Conservation (phyloP, 805 yeast species). For the Ogataea trehalophila region DNA sequence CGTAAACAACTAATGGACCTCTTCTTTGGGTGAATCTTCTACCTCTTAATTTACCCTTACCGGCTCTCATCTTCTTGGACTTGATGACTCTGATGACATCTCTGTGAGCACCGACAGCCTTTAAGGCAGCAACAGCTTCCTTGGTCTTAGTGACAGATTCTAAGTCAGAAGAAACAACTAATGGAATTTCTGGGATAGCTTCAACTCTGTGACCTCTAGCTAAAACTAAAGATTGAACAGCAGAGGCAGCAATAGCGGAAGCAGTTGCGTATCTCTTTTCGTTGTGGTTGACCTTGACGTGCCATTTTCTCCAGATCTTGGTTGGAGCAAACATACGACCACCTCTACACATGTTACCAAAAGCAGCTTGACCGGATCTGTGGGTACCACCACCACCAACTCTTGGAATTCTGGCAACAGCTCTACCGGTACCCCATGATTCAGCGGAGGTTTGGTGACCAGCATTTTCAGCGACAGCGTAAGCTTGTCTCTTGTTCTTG, state of each 20-base stretch:
- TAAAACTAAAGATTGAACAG: conserved; percentile 94
- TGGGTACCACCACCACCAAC: conserved; percentile 99
- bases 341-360: conserved; percentile 99
- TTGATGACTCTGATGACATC: conserved; percentile 97
- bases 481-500: conserved; percentile 99
- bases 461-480: conserved; percentile 98
- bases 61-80: conserved; percentile 99
- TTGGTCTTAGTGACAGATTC: conserved; percentile 95
- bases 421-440: conserved; percentile 99
- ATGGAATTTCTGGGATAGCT: conserved; percentile 96
- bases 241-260: conserved; percentile 98
- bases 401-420: conserved; percentile 99
- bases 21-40: conserved; percentile 99
- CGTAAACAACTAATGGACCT: conserved; percentile 99
- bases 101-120: conserved; percentile 98
- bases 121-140: conserved; percentile 96
- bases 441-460: conserved; percentile 99
- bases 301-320: conserved; percentile 99
- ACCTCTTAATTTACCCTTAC: conserved; percentile 99
- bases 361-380: conserved; percentile 99
- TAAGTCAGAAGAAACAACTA: conserved; percentile 89
- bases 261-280: conserved; percentile 99
- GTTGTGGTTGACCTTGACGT: conserved; percentile 99
- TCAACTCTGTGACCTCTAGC: conserved; percentile 99
- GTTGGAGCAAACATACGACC: conserved; percentile 99